phyloP scores from a whole-genome alignment of 2,329 filamentous ascomycete genomes.

The Penicillium olsonii region DNA sequence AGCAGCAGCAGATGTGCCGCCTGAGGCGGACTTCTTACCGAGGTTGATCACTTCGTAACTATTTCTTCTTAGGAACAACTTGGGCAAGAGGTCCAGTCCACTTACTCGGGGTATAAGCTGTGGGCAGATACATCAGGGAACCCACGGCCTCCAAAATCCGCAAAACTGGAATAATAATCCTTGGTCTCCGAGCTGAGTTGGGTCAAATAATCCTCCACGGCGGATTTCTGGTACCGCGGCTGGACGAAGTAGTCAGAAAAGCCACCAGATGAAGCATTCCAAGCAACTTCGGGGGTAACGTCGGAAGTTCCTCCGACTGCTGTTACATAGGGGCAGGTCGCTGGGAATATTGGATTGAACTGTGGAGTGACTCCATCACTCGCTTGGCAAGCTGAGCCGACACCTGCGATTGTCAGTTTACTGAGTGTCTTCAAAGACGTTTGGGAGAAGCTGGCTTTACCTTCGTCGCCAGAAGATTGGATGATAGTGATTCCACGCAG shows the following conservation, averaged over 20 bases:
- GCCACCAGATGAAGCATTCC: slow-evolving; percentile 49
- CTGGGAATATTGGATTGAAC: slow-evolving; percentile 65
- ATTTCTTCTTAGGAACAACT: neutral
- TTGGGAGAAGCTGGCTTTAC: slow-evolving; percentile 2
- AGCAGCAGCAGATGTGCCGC: slow-evolving; percentile 45
- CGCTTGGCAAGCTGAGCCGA: slow-evolving; percentile 58
- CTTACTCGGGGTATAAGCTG: slow-evolving; percentile 50
- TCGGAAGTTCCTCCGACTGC: slow-evolving; percentile 62
- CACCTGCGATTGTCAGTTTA: slow-evolving; percentile 39
- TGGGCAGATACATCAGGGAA: slow-evolving; percentile 63
- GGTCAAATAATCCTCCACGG: slow-evolving; percentile 49
- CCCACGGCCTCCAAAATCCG: slow-evolving; percentile 51
- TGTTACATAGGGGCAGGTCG: slow-evolving; percentile 69
- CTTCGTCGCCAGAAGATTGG: slow-evolving; percentile 60
- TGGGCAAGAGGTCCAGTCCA: too few species aligned
- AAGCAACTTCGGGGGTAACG: slow-evolving; percentile 49
- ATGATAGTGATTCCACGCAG: slow-evolving; percentile 67
- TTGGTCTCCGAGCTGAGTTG: slow-evolving; percentile 40
- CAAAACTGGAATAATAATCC: slow-evolving; percentile 47
- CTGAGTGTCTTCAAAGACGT: neutral
- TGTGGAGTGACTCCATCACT: slow-evolving; percentile 60
- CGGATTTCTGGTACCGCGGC: slow-evolving; percentile 50
- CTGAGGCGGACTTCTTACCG: slow-evolving; percentile 13
- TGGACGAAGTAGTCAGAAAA: slow-evolving; percentile 55
- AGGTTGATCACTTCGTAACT: slow-evolving; percentile 18